phyloP scores from a whole-genome alignment of 163 green algal species.

The Prototheca cutis region DNA sequence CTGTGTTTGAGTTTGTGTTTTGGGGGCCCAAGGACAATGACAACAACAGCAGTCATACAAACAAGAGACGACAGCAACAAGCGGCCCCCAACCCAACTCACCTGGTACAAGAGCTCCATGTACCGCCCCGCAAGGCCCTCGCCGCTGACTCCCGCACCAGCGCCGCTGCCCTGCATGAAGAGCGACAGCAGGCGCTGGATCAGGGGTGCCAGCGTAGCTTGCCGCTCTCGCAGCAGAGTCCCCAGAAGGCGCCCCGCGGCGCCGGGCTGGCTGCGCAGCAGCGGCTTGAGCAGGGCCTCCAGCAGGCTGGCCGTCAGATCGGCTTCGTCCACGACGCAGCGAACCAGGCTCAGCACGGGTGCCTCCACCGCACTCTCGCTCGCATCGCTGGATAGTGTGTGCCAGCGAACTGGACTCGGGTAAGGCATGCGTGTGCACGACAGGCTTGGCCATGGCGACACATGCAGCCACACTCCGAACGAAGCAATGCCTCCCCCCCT shows the following conservation, averaged over 20 bases:
- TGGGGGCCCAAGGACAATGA: too few species aligned
- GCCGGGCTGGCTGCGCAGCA: constrained; percentile 27
- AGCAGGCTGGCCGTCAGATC: constrained; percentile 30
- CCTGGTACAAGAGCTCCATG: neutral
- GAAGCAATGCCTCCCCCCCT: too few species aligned
- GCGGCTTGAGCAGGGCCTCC: constrained; percentile 35
- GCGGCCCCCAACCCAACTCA: too few species aligned
- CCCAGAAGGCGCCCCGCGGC: constrained; percentile 20
- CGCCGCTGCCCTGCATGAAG: too few species aligned
- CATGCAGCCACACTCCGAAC: too few species aligned
- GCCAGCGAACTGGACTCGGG: too few species aligned
- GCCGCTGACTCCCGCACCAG: constrained; percentile 10
- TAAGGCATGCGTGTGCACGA: too few species aligned
- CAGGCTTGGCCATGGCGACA: too few species aligned
- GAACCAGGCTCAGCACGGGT: constrained; percentile 24
- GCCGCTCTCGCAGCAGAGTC: constrained; percentile 30
- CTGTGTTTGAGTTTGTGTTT: too few species aligned
- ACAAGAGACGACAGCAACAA: too few species aligned
- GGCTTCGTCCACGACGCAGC: constrained; percentile 42
- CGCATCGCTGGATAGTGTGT: constrained; percentile 18
- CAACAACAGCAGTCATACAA: too few species aligned
- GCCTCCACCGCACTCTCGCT: constrained; percentile 18
- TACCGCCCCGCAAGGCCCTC: neutral
- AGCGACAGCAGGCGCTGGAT: constrained; percentile 51
- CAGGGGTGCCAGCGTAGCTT: constrained; percentile 32